Conservation (phyloP, 495 filamentous ascomycete genomes). For the Aspergillus nidulans region DNA sequence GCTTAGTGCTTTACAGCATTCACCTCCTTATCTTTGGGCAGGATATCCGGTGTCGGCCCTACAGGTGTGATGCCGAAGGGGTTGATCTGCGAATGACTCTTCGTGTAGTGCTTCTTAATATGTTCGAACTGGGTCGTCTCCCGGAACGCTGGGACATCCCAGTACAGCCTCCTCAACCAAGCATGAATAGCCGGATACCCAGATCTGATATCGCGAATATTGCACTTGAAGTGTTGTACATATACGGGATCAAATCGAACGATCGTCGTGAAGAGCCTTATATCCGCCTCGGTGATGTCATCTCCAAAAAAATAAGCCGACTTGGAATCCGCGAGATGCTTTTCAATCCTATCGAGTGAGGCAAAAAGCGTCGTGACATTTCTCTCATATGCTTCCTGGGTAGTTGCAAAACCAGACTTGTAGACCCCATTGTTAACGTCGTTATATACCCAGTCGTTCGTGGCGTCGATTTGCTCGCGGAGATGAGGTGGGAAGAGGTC, state of each 20-base stretch:
- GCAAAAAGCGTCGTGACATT: slow-evolving; percentile 64
- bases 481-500: slow-evolving; percentile 61
- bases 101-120: slow-evolving; percentile 70
- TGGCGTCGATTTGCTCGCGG: slow-evolving; percentile 60
- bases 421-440: slow-evolving; percentile 88
- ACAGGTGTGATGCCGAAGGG: slow-evolving; percentile 59
- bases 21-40: slow-evolving; percentile 59
- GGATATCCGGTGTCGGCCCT: slow-evolving; percentile 58
- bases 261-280: slow-evolving; percentile 78
- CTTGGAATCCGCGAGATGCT: slow-evolving; percentile 49
- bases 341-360: slow-evolving; percentile 67
- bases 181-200: slow-evolving; percentile 67
- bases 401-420: slow-evolving; percentile 67
- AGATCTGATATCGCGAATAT: slow-evolving; percentile 74
- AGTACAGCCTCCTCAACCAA: slow-evolving; percentile 66
- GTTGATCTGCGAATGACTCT: slow-evolving; percentile 68
- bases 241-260: slow-evolving; percentile 85
- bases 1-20: slow-evolving; percentile 23
- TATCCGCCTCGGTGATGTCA: slow-evolving; percentile 72
- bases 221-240: slow-evolving; percentile 93
- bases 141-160: slow-evolving; percentile 58
- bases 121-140: slow-evolving; percentile 67
- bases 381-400: slow-evolving; percentile 73
- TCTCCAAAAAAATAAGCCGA: slow-evolving; percentile 67
- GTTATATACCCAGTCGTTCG: slow-evolving; percentile 80